Percentiles rank a stretch among this genome's conserved stretches.
Conservation (phyloP, 805 yeast species). For the Monosporozyma siamensis region DNA sequence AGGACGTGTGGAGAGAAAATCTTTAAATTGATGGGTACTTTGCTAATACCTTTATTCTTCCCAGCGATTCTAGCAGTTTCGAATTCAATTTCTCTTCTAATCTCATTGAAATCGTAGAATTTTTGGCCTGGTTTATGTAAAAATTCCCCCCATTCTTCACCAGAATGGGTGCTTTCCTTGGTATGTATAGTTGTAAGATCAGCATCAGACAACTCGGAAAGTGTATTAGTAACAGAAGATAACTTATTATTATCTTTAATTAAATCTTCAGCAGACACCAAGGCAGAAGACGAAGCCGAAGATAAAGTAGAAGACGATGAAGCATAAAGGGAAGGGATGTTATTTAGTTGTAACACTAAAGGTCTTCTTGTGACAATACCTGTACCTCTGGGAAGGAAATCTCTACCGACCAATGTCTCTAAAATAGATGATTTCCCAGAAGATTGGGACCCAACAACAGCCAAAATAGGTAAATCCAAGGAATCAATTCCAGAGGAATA, state of each 20-base stretch:
- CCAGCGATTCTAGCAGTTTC: slow-evolving; percentile 80
- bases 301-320: slow-evolving; percentile 7
- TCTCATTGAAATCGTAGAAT: slow-evolving; percentile 79
- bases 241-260: too few species aligned
- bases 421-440: slow-evolving; percentile 92
- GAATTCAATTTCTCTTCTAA: slow-evolving; percentile 79
- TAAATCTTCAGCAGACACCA: slow-evolving; percentile 33
- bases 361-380: slow-evolving; percentile 97
- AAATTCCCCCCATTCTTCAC: slow-evolving; percentile 94
- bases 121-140: slow-evolving; percentile 84
- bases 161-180: background rate
- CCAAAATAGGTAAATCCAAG: slow-evolving; percentile 82
- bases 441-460: slow-evolving; percentile 95
- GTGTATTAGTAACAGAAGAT: too few species aligned
- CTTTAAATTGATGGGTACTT: slow-evolving; percentile 87
- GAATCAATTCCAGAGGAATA: slow-evolving; percentile 93
- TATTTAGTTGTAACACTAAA: slow-evolving; percentile 77
- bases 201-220: too few species aligned
- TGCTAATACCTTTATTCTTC: slow-evolving; percentile 71
- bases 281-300: background rate
- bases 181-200: slow-evolving; percentile 3
- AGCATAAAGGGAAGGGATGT: slow-evolving; percentile 21
- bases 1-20: slow-evolving; percentile 90
- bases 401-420: slow-evolving; percentile 93
- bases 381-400: slow-evolving; percentile 91